These are phyloP conservation scores for Claviceps capensis DNA, from an alignment of 2,329 filamentous ascomycete genomes.

Conservation along the genomic window DNA sequence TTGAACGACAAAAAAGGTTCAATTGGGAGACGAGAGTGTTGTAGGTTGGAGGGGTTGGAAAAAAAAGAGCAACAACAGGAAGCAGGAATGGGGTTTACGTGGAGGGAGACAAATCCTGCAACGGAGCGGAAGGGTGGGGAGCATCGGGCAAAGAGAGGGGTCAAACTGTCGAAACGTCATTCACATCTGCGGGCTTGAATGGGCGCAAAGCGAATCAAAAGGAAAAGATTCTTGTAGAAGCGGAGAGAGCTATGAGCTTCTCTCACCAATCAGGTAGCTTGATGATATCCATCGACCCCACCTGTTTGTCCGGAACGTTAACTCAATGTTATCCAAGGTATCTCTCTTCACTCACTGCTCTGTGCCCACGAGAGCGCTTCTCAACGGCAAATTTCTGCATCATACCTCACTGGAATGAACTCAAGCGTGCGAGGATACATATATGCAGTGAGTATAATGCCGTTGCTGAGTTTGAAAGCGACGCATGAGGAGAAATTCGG, in stretches of 20 bases:
- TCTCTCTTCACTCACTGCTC: no score
- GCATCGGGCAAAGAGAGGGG: conserved; percentile 3
- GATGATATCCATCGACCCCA: not conserved
- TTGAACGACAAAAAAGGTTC: not conserved
- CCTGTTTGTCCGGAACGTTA: not conserved
- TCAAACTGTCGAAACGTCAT: conserved; percentile 5
- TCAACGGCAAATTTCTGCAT: no score
- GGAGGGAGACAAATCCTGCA: not conserved
- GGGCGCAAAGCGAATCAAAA: not conserved
- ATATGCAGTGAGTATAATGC: no score
- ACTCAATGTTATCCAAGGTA: no score
- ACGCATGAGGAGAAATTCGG: no score
- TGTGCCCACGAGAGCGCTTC: no score
- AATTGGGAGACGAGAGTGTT: not conserved
- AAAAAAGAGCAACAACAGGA: not conserved
- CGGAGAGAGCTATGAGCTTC: not conserved
- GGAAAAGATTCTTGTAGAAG: not conserved
- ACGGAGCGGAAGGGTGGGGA: not conserved
- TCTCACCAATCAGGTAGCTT: conserved; percentile 1
- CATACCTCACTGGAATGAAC: no score
- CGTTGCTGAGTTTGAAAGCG: no score
- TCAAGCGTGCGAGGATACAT: no score
- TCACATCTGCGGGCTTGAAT: conserved; percentile 1
- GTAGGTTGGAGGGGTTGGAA: not conserved
- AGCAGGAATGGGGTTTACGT: not conserved